Percentiles rank a stretch among this genome's conserved stretches.
Conservation (phyloP, 352 stramenopile species). For the Phytopythium cucurbitacearum region DNA sequence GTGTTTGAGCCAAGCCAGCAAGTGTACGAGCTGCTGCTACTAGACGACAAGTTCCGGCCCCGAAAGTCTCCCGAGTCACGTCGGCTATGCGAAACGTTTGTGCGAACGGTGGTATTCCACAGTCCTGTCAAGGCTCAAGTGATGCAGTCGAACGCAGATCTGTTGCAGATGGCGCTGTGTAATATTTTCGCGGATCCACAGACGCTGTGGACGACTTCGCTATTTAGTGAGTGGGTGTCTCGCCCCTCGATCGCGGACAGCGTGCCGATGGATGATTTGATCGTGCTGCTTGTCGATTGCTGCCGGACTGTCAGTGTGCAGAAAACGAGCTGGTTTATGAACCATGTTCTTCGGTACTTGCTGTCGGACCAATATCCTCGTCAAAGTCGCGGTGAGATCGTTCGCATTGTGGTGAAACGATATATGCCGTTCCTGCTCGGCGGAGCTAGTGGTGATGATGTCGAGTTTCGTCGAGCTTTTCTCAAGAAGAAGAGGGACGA, state of each 20-base stretch:
- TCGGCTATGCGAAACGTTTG: constrained; percentile 36
- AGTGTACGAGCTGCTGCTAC: constrained; percentile 44
- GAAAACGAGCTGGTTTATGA: constrained; percentile 73
- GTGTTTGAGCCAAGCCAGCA: constrained; percentile 39
- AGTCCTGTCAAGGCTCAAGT: constrained; percentile 7
- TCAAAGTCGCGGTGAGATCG: constrained; percentile 18
- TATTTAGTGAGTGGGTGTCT: constrained; percentile 19
- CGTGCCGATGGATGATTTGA: constrained; percentile 23
- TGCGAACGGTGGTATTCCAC: constrained; percentile 32
- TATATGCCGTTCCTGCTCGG: constrained; percentile 58
- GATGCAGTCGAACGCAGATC: constrained; percentile 10
- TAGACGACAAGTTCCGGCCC: constrained; percentile 33
- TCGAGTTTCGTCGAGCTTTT: neutral
- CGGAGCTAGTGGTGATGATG: constrained; percentile 14
- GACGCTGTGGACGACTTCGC: constrained; percentile 3
- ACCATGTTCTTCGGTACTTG: constrained; percentile 56
- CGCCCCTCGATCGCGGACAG: constrained; percentile 13
- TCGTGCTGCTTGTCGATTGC: constrained; percentile 38
- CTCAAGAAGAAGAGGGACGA: neutral
- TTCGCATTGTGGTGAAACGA: constrained; percentile 28
- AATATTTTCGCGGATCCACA: constrained; percentile 25
- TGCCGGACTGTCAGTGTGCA: constrained; percentile 48
- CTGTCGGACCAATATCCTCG: constrained; percentile 28
- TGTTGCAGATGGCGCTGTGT: constrained; percentile 32
- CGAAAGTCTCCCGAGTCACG: constrained; percentile 12